Evolutionary conservation across 176 grass and related monocot genomes (phyloP), one percentile per base, ranked within the genome.

Genomic region (Canna indica): DNA sequence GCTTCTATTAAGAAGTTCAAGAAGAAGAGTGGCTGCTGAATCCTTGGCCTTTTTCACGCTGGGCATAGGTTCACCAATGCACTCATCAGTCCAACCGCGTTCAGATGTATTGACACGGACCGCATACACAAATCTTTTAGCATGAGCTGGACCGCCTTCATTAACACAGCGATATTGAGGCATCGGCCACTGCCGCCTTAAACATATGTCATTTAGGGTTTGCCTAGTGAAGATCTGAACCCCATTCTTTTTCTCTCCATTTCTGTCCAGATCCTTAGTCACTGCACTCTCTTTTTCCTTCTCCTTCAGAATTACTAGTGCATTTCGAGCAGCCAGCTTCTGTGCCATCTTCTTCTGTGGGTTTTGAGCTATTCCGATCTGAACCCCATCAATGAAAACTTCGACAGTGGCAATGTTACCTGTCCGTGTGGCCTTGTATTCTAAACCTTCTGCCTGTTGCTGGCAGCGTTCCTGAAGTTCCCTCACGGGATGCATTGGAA

Each of bases 401-500:
- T 94, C 95, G 0, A 99, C 95, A 0, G 87, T 99, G 36, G 95
- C 90, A 59, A 99, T 52, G 39, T 83, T 93, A 73, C 90, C 95
- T 25, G 70, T 30, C 0, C 95, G 84, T 17, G 84, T 83, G 9
- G 95, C 95, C 73, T 94, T 99, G 70, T 99, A 99, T 73, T 99
- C 95, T 65, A 99, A 67, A 48, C 87, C 87, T 75, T 99, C 95
- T 9, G 90, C 90, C 72, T 94, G 95, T 79, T 99, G 95, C 58
- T 99, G 95, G 82, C 95, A 94, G 28, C 95, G 95, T 57, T 99
- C 95, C 83, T 99, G 95, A 67, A 99, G 95, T 74, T 99, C 95
- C 79, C 95, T 91, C 44, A 99, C 83, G 15, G 95, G 95, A 60
- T 99, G 95, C 95, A 99, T 99, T 2, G 87, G 95, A 36, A 99